Percentiles rank a stretch among this genome's conserved stretches.
These are phyloP conservation scores for Arachis monticola DNA, from an alignment of 331 rosid genomes.

Conservation along the genomic window DNA sequence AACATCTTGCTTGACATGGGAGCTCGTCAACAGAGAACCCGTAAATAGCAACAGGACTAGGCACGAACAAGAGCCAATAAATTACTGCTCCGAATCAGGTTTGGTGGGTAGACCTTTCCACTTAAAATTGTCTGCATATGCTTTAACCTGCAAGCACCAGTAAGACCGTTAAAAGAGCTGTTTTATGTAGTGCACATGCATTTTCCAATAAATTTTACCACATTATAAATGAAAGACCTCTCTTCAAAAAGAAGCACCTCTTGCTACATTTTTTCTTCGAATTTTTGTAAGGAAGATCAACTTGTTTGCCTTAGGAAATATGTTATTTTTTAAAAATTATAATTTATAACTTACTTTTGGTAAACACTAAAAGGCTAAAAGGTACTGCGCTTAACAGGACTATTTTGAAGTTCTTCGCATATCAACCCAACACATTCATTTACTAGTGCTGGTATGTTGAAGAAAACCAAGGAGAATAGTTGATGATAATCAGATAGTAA, in stretches of 20 bases:
- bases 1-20: constrained; percentile 45
- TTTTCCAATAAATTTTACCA: not conserved
- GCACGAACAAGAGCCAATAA: constrained; percentile 38
- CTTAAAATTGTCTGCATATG: constrained; percentile 94
- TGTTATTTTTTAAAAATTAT: not conserved
- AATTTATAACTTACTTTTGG: not conserved
- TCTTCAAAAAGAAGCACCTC: not conserved
- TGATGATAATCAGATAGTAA: not conserved
- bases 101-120: constrained; percentile 87
- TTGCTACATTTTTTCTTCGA: not conserved
- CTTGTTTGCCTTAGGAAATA: constrained; percentile 13
- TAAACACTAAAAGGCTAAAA: not conserved
- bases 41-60: constrained; percentile 33
- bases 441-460: not conserved
- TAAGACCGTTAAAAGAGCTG: constrained; percentile 9
- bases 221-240: not conserved
- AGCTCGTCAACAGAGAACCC: constrained; percentile 39
- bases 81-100: constrained; percentile 48
- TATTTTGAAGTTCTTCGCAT: not conserved
- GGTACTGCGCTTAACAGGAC: not conserved
- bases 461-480: not conserved
- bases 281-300: not conserved
- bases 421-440: not conserved
- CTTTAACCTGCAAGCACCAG: constrained; percentile 60
- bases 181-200: not conserved